phyloP scores from a whole-genome alignment of 257 asterid species.

The Penstemon eatonii region DNA sequence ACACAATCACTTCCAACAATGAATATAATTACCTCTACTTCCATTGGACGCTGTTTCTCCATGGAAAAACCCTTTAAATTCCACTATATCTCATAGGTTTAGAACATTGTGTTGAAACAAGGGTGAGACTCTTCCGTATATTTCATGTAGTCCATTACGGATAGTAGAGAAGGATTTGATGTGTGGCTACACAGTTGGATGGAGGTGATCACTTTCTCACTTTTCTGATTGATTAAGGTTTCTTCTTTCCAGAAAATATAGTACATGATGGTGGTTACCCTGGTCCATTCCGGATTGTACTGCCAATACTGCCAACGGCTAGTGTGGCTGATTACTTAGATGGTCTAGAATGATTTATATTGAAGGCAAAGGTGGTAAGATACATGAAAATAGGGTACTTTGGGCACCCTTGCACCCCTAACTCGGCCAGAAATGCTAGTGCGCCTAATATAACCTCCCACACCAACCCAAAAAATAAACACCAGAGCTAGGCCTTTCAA shows the following conservation, averaged over 20 bases:
- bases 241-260: not conserved
- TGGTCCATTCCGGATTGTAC: not conserved
- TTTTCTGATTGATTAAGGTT: not conserved
- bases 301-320: not conserved
- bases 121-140: too few relatives aligned
- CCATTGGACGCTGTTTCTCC: too few relatives aligned
- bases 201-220: not conserved
- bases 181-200: not conserved
- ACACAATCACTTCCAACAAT: too few relatives aligned
- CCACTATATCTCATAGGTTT: too few relatives aligned
- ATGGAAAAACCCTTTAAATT: too few relatives aligned
- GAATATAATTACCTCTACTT: too few relatives aligned
- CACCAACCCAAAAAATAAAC: not conserved
- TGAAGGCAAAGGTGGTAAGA: not conserved
- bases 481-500: not conserved
- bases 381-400: not conserved
- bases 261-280: too few relatives aligned
- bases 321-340: not conserved
- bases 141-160: not conserved
- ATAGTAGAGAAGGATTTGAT: not conserved
- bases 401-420: not conserved
- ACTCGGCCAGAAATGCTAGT: not conserved
- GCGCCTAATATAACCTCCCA: not conserved
- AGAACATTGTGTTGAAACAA: too few relatives aligned
- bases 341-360: not conserved